phyloP scores from a whole-genome alignment of 768 basidiomycete species.

The Tricholoma bakamatsutake region DNA sequence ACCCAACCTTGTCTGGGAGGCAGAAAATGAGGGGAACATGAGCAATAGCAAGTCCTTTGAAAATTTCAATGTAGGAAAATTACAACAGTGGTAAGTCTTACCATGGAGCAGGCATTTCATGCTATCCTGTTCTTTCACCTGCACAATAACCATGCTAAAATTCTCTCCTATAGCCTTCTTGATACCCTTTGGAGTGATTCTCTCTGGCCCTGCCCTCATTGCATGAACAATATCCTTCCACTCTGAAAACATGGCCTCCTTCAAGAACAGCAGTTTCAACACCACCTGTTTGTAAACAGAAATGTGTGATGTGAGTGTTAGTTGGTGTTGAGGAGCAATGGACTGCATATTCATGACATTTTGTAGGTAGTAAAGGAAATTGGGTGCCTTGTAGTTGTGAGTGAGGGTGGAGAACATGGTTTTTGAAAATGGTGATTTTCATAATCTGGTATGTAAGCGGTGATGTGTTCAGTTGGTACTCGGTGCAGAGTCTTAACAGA shows the following conservation, averaged over 20 bases:
- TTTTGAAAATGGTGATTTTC: no score
- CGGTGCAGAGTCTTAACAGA: no score
- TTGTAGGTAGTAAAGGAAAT: slow-evolving; percentile 12
- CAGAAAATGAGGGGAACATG: slow-evolving; percentile 22
- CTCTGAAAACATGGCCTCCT: slow-evolving; percentile 5
- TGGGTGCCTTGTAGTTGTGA: slow-evolving; percentile 5
- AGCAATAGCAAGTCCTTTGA: slow-evolving; percentile 17
- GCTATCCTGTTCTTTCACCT: background rate
- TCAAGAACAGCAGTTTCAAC: slow-evolving; percentile 13
- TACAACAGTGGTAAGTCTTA: background rate
- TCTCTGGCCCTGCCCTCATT: background rate
- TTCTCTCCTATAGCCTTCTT: slow-evolving; percentile 9
- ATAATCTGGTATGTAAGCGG: no score
- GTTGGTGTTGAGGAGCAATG: background rate
- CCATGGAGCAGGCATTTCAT: slow-evolving; percentile 9
- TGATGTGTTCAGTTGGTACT: no score
- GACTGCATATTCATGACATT: slow-evolving; percentile 4
- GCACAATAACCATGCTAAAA: slow-evolving; percentile 20
- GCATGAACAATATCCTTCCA: slow-evolving; percentile 14
- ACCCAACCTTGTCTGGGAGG: slow-evolving; percentile 12
- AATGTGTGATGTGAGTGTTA: slow-evolving; percentile 7
- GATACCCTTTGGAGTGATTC: slow-evolving; percentile 9
- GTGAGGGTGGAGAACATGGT: slow-evolving; percentile 3
- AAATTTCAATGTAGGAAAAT: background rate
- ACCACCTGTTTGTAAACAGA: slow-evolving; percentile 15